These are phyloP conservation scores for Tuber brumale DNA, from an alignment of 495 filamentous ascomycete species.

Conservation along the genomic window DNA sequence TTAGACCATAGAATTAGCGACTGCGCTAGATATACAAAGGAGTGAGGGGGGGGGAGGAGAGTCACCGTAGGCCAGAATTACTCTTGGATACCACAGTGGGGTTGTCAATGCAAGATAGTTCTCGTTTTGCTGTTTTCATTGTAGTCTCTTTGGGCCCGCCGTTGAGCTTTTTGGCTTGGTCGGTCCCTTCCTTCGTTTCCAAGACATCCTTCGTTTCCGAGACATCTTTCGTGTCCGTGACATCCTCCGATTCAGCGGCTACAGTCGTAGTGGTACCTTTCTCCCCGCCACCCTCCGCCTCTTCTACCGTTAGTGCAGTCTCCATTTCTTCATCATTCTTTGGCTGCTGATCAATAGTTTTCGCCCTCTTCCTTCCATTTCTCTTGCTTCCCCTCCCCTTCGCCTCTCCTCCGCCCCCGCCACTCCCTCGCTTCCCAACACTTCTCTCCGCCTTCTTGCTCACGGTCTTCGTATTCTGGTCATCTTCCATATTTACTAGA, in stretches of 20 bases:
- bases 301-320: not conserved
- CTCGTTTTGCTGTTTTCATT: not conserved
- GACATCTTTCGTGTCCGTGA: not conserved
- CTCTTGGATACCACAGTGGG: not conserved
- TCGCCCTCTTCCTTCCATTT: constrained; percentile 1
- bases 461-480: not conserved
- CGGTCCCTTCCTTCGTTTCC: not conserved
- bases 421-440: constrained; percentile 1
- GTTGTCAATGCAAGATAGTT: not conserved
- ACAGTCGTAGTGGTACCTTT: not conserved
- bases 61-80: not conserved
- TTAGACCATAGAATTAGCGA: not conserved
- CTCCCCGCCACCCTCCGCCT: not conserved
- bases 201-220: not conserved
- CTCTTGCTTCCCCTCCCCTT: not conserved
- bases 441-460: not conserved
- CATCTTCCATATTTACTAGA: constrained; percentile 3
- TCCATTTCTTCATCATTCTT: not conserved
- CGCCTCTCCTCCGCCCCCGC: not conserved
- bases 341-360: not conserved
- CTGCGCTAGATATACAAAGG: not conserved
- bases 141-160: not conserved
- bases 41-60: not conserved
- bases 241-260: not conserved
- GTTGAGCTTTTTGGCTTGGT: not conserved